Evolutionary conservation across 345 rosid species (phyloP), one percentile per base, ranked within the genome.

Genomic region (Streptanthus diversifolius): DNA sequence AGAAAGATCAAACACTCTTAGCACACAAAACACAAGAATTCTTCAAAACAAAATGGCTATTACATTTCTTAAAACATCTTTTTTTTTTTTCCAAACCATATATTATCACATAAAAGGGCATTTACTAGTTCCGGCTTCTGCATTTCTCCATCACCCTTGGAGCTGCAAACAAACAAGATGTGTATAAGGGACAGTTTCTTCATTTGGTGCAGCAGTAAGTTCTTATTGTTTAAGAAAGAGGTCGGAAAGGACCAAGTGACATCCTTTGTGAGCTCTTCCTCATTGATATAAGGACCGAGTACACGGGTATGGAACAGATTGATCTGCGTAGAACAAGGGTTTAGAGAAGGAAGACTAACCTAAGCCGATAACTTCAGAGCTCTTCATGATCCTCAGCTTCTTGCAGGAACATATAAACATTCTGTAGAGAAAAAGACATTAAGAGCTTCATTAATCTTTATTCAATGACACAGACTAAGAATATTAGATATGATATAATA

Each of bases 71-170:
- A 14, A 62, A 43, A 54, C 74, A 49, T 45, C 2, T 36, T 29
- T 72, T 10, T 48, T 37, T 27, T 22, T 57, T 58, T 14, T 32
- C 43, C 71, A 73, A 24, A 40, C 55, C 71, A 44, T 65, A 49
- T 39, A 40, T 40, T 29, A 18, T 56, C 68, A 15, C 53, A 65
- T 57, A 22, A 18, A 19, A 35, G n/a, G 43, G 24, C 72, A 47
- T 1, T 59, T 51, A 21, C 67, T 84, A 84, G 74, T 72, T 74
- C 19, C 76, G 71, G 70, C 76, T 83, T 65, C 79, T 83, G 79
- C 88, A 73, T 68, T 88, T 88, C 83, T 86, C 93, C 85, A 80
- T 83, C 61, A 86, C 85, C 76, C 81, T 86, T 58, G 93, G 93
- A 45, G 93, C 93, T 88, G 85, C 71, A 77, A 41, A 7, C 29